These are phyloP conservation scores for Lenzites betulinus DNA, from an alignment of 768 basidiomycete genomes.

Conservation along the genomic window DNA sequence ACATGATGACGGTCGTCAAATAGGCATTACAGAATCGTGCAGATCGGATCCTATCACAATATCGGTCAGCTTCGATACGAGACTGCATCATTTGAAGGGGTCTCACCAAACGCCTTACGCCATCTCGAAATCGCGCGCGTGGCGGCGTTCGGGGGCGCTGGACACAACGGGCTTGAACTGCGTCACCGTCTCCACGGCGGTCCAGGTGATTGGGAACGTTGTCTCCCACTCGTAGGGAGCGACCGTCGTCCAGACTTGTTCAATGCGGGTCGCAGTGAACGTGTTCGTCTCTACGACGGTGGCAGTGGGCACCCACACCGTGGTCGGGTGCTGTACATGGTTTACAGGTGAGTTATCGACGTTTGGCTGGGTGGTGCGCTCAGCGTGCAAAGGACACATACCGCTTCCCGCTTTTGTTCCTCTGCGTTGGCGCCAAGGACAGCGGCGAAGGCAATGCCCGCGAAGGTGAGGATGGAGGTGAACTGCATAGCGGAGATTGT, in stretches of 20 bases:
- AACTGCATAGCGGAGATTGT: conserved; percentile 13
- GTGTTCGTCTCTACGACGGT: conserved; percentile 19
- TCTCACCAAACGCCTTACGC: conserved; percentile 4
- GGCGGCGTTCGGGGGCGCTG: conserved; percentile 6
- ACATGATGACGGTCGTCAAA: not conserved
- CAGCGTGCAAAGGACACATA: not conserved
- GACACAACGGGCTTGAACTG: conserved; percentile 14
- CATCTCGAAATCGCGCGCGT: conserved; percentile 17
- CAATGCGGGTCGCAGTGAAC: conserved; percentile 19
- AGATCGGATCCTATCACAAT: not conserved
- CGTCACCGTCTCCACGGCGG: conserved; percentile 16
- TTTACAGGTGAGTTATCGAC: not conserved
- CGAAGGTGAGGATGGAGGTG: conserved; percentile 14
- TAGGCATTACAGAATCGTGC: not conserved
- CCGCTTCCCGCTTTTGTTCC: conserved; percentile 9
- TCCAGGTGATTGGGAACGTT: conserved; percentile 19
- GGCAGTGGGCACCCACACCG: conserved; percentile 19
- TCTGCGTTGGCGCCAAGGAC: conserved; percentile 11
- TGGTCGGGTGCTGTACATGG: conserved; percentile 1
- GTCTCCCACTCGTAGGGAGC: conserved; percentile 18
- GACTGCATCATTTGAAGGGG: not conserved
- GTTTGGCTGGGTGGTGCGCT: too few relatives aligned
- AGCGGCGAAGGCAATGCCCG: conserved; percentile 9
- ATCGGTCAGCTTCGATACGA: not conserved
- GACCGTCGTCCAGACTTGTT: conserved; percentile 18